phyloP scores from a whole-genome alignment of 2,329 filamentous ascomycete genomes.

The Phyllosticta citrichinensis region DNA sequence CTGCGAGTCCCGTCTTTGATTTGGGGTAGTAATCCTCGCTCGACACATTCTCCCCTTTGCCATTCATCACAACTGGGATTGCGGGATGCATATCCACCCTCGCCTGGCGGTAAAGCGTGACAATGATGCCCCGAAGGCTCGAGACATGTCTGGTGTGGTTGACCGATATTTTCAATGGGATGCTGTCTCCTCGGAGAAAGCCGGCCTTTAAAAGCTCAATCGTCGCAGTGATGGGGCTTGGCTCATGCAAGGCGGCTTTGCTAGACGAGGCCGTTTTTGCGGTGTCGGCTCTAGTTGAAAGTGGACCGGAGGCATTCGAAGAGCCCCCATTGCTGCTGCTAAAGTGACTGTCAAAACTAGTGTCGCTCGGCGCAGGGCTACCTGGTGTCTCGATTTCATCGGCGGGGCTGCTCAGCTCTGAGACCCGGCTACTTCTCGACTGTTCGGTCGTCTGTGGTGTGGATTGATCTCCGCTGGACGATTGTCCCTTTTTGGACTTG shows the following conservation, averaged over 20 bases:
- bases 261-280: conserved; percentile 36
- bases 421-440: conserved; percentile 15
- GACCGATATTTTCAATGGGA: conserved; percentile 71
- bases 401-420: conserved; percentile 17
- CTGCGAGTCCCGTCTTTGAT: conserved; percentile 76
- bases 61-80: conserved; percentile 50
- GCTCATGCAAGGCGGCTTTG: conserved; percentile 50
- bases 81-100: conserved; percentile 72
- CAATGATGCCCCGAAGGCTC: conserved; percentile 84
- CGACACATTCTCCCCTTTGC: conserved; percentile 57
- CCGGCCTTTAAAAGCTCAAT: conserved; percentile 75
- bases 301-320: conserved; percentile 5
- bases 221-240: conserved; percentile 70
- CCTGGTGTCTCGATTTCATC: conserved; percentile 26
- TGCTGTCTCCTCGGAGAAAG: conserved; percentile 72
- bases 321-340: conserved; percentile 45
- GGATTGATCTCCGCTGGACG: conserved; percentile 3
- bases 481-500: conserved; percentile 1
- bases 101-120: conserved; percentile 84
- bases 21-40: conserved; percentile 81
- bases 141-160: conserved; percentile 83
- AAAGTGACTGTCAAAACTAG: conserved; percentile 40
- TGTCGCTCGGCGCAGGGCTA: conserved; percentile 38
- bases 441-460: conserved; percentile 13
- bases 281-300: conserved; percentile 26